Evolutionary conservation across 306 rosid genomes (phyloP), one percentile per base, ranked within the genome.

Genomic region (Bauhinia variegata): DNA sequence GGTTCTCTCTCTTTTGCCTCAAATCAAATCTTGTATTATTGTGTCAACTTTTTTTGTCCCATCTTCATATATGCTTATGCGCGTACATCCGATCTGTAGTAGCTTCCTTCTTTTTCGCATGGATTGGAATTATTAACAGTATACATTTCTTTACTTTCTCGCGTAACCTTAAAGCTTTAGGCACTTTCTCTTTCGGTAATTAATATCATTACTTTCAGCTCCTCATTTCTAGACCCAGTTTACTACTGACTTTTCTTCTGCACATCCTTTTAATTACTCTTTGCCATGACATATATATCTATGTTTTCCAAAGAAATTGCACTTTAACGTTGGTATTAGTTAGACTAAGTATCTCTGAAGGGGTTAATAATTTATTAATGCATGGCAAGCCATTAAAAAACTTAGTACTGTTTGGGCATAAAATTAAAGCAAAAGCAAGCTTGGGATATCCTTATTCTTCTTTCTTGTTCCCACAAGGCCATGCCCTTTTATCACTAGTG

Each of bases 21-120:
- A 60, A 13, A 47, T 36, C 57, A 70, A 54, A 10, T 46, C 18
- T 53, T 68, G 69, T 63, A 81, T 65, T 75, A 64, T 75, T 63
- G 67, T 23, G 38, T 61, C 38, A 11, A 5, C 11, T 18, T 70
- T 58, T 28, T 0, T 6, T 38, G 3, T 1, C 37, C 12, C 11
- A 36, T 0, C 33, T 3, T 30, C n/a, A n/a, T n/a, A 12, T 28
- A 47, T n/a, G n/a, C 62, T 10, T 52, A 11, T 23, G 11, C 55
- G 8, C 7, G 44, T 31, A 3, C 3, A 5, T 36, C 37, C 18
- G 17, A 33, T 31, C 42, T 13, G 11, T 39, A 32, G n/a, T n/a
- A n/a, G n/a, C 0, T 13, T n/a, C 28, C 31, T n/a, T 31, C 13
- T 16, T 11, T 36, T 57, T 23, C 2, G 28, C 28, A 23, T 23